Evolutionary conservation across 1,284 basidiomycete species (phyloP).

Genomic region (Papiliotrema terrestris): DNA sequence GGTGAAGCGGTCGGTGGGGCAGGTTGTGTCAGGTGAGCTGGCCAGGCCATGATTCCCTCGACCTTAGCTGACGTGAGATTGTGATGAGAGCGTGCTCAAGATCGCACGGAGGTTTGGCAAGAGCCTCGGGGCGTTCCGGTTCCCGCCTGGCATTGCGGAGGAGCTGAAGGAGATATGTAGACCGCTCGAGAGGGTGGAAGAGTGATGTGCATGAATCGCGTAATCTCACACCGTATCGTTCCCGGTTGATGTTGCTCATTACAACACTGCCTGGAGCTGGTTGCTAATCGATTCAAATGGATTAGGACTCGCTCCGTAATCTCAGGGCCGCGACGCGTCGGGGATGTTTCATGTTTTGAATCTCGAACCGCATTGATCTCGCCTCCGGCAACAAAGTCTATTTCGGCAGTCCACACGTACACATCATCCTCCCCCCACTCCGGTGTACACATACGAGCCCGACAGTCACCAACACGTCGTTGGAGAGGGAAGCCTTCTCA

Average conservation of each 20-base stretch:
- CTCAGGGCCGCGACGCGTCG: background rate
- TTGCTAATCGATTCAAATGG: no score
- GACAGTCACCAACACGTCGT: no score
- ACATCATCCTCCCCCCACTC: background rate
- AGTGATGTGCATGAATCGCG: background rate
- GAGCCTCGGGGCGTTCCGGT: constrained; percentile 37
- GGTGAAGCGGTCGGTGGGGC: constrained; percentile 5
- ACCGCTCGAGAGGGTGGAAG: constrained; percentile 1
- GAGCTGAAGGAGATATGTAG: constrained; percentile 34
- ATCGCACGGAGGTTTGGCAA: constrained; percentile 34
- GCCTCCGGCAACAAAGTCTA: background rate
- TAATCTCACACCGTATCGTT: no score
- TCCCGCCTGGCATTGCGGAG: constrained; percentile 31
- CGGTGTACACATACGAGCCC: no score
- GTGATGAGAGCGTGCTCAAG: constrained; percentile 25
- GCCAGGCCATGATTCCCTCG: no score
- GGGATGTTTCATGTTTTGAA: background rate
- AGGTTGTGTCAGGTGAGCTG: constrained; percentile 13
- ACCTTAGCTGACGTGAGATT: constrained; percentile 10
- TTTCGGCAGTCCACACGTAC: background rate
- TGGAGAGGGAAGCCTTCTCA: no score
- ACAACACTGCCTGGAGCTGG: no score
- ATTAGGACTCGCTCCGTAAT: no score
- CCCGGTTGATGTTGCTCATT: no score
- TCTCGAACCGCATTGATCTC: background rate